Conservation (phyloP, 257 asterid genomes). For the Nicotiana sylvestris region DNA sequence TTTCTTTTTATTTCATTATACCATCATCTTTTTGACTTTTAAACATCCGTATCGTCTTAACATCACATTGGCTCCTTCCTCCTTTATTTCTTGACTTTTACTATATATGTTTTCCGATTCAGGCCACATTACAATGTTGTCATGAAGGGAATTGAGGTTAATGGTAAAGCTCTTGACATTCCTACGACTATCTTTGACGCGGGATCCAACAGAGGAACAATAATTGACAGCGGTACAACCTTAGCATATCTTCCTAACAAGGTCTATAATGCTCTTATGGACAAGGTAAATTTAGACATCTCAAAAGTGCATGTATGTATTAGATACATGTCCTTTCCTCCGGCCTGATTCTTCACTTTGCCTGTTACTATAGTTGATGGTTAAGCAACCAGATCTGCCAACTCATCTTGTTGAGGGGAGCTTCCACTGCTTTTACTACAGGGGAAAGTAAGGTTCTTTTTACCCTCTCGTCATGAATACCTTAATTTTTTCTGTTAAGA, state of each 20-base stretch:
- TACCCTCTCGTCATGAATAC: not conserved
- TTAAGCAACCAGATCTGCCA: slow-evolving; percentile 49
- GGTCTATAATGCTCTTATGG: slow-evolving; percentile 35
- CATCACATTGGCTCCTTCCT: not conserved
- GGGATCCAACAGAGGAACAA: slow-evolving; percentile 32
- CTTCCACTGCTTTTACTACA: slow-evolving; percentile 65
- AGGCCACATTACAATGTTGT: slow-evolving; percentile 61
- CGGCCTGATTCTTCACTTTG: not conserved
- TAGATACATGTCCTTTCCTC: not conserved
- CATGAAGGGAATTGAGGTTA: slow-evolving; percentile 51
- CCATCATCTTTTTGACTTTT: not conserved
- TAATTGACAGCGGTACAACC: slow-evolving; percentile 71
- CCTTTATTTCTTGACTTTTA: not conserved
- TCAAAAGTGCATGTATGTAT: not conserved
- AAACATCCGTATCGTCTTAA: not conserved
- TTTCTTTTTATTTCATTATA: not conserved
- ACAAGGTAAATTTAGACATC: slow-evolving; percentile 29
- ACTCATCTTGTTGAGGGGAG: slow-evolving; percentile 54
- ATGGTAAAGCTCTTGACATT: slow-evolving; percentile 38
- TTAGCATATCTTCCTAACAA: slow-evolving; percentile 57
- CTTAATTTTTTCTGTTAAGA: not conserved
- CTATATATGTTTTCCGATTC: slow-evolving; percentile 15
- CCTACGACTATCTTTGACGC: slow-evolving; percentile 34
- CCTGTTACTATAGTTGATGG: slow-evolving; percentile 48
- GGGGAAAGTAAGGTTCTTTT: slow-evolving; percentile 53